Percentiles rank a stretch among this genome's conserved stretches.
phyloP scores from a whole-genome alignment of 83 land plant genomes.

The Larix sibirica region DNA sequence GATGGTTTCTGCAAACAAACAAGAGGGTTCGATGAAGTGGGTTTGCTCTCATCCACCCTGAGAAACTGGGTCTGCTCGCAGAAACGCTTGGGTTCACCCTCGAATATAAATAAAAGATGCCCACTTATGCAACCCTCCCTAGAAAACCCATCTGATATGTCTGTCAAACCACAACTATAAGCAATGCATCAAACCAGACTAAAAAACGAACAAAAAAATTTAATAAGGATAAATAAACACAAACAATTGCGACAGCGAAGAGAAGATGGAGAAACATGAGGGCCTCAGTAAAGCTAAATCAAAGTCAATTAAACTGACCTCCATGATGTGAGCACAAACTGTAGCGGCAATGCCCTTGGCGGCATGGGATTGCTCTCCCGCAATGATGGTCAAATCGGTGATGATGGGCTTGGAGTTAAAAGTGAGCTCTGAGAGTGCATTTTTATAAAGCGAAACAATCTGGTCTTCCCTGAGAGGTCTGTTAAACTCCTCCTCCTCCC shows the following conservation, averaged over 20 bases:
- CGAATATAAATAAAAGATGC: too few relatives aligned
- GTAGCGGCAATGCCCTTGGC: constrained; percentile 72
- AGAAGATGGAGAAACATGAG: too few relatives aligned
- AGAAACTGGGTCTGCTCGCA: neutral
- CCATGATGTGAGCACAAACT: constrained; percentile 67
- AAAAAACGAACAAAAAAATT: too few relatives aligned
- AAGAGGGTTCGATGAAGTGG: neutral
- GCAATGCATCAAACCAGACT: too few relatives aligned
- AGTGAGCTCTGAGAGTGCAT: constrained; percentile 62
- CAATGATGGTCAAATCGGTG: constrained; percentile 87
- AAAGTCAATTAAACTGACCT: constrained; percentile 41
- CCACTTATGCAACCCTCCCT: too few relatives aligned
- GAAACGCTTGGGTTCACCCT: too few relatives aligned
- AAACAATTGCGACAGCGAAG: too few relatives aligned
- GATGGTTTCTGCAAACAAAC: neutral
- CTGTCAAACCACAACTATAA: too few relatives aligned
- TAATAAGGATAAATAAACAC: too few relatives aligned
- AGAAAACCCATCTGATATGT: too few relatives aligned
- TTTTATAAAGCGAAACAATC: constrained; percentile 62
- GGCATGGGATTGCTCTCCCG: constrained; percentile 71
- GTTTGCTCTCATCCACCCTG: neutral
- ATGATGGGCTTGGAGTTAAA: constrained; percentile 91
- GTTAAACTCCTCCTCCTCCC: constrained; percentile 39
- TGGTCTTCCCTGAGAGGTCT: constrained; percentile 28
- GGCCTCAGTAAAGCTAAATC: too few relatives aligned